Conservation (phyloP, 495 filamentous ascomycete genomes). For the Collariella sp. region DNA sequence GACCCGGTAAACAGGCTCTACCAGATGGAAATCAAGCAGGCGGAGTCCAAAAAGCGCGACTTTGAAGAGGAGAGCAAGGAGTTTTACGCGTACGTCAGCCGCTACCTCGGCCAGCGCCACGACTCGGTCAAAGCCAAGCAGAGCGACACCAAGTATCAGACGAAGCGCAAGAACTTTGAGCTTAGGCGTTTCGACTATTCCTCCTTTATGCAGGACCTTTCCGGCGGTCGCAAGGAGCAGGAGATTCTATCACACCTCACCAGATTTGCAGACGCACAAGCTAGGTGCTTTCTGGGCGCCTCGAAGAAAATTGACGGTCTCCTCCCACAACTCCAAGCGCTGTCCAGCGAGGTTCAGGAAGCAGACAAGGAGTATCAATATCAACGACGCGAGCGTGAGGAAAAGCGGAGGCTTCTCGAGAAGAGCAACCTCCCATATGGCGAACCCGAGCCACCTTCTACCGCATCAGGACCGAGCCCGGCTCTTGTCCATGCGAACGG, state of each 20-base stretch:
- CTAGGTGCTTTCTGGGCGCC: slow-evolving; percentile 68
- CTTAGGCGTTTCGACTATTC: slow-evolving; percentile 97
- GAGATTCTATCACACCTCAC: slow-evolving; percentile 94
- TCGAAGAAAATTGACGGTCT: slow-evolving; percentile 82
- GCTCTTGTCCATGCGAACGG: slow-evolving; percentile 32
- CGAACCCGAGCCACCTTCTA: slow-evolving; percentile 53
- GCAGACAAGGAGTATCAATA: slow-evolving; percentile 95
- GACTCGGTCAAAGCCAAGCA: slow-evolving; percentile 98
- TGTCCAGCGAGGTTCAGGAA: slow-evolving; percentile 78
- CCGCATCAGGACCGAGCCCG: slow-evolving; percentile 19
- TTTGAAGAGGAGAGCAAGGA: slow-evolving; percentile 98
- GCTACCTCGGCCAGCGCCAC: slow-evolving; percentile 89
- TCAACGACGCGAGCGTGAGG: slow-evolving; percentile 83
- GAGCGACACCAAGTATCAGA: slow-evolving; percentile 94
- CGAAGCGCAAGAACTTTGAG: slow-evolving; percentile 87
- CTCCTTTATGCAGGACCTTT: slow-evolving; percentile 97
- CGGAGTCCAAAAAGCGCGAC: slow-evolving; percentile 91
- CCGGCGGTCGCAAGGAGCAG: slow-evolving; percentile 94
- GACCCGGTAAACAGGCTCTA: slow-evolving; percentile 90
- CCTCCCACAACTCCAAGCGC: slow-evolving; percentile 85
- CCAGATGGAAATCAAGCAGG: slow-evolving; percentile 93
- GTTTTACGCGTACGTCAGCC: slow-evolving; percentile 89
- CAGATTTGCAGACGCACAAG: slow-evolving; percentile 87
- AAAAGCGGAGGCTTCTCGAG: slow-evolving; percentile 80
- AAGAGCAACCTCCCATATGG: slow-evolving; percentile 76